Conservation (phyloP, 208 protist genomes). For the Balamuthia mandrillaris region DNA sequence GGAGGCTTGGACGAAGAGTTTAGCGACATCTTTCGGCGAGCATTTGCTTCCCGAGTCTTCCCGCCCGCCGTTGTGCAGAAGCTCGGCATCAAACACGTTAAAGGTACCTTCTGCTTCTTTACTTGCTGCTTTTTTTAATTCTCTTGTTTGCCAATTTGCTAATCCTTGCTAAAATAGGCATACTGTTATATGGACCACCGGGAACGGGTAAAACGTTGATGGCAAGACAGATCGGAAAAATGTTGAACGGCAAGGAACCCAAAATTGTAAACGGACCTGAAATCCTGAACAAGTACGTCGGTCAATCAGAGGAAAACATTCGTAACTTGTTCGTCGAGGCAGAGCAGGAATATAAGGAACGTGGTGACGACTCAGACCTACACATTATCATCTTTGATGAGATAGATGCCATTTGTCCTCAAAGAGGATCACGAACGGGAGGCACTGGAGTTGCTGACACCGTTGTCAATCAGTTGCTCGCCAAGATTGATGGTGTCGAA, state of each 20-base stretch:
- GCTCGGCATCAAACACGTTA: conserved; percentile 95
- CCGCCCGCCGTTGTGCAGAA: conserved; percentile 89
- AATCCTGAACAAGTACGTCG: conserved; percentile 98
- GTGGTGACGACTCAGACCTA: conserved; percentile 86
- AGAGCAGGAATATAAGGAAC: conserved; percentile 67
- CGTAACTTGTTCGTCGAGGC: conserved; percentile 98
- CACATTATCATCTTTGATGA: conserved; percentile 99
- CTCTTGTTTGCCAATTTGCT: neutral
- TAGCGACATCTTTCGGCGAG: conserved; percentile 94
- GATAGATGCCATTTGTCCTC: conserved; percentile 98
- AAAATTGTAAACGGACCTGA: conserved; percentile 96
- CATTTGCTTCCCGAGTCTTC: conserved; percentile 96
- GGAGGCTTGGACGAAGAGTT: conserved; percentile 94
- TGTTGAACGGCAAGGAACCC: conserved; percentile 93
- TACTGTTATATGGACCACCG: conserved; percentile 96
- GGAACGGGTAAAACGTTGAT: conserved; percentile 99
- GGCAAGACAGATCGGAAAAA: conserved; percentile 98
- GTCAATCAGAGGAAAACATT: conserved; percentile 98
- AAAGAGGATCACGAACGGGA: conserved; percentile 63
- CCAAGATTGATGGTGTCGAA: conserved; percentile 99
- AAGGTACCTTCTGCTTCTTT: conserved; percentile 65
- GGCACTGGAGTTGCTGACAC: conserved; percentile 95
- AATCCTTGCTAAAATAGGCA: conserved; percentile 64
- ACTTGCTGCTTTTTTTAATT: neutral
- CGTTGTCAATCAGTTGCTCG: conserved; percentile 99